Base-by-base conservation (phyloP, 805 yeast genomes). In the Ogataea angusta region DNA sequence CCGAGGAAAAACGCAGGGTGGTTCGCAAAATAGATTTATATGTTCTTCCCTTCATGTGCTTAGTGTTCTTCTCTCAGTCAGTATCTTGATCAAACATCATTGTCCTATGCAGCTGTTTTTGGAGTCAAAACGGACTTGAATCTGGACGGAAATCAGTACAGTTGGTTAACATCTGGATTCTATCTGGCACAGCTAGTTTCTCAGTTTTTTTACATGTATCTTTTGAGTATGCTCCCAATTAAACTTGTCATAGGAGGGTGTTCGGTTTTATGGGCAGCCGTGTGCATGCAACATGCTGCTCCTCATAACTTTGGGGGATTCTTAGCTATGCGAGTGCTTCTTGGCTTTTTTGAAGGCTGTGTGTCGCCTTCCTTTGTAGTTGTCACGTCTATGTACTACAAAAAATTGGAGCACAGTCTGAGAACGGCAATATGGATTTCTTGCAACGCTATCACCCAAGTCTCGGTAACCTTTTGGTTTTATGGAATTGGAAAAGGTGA, bases 331-430 rank as follows among this genome's bases (percentile, higher is more conserved):
- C 60, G 83, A 47, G 69, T 73, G 45, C 65, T 74, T 37, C 55
- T 76, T 13, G 85, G 83, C 63, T 27, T 66, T 8, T 75, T 76
- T 47, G 84, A 78, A 52, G 54, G 72, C 5, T 54, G 68, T 44
- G 35, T 53, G 46, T 37, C 46, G 3, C 76, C 79, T 2, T 73
- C 74, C 54, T 69, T 75, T 27, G 63, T 76, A 21, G 51, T 78
- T 27, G 78, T 81, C 12, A 56, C 75, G 23, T 80, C 76, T 53
- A 78, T 38, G 16, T 46, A 76, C 71, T 80, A 77, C 64, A 72
- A 63, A 42, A 63, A 66, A 42, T 68, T 65, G 30, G 75, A 72
- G 45, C 76, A 69, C 38, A 64, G 78, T n/a, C 30, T 46, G 16
- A 40, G 56, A 29, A 49, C 49, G 63, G 73, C 43, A 10, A n/a